phyloP scores from a whole-genome alignment of 192 early-diverging fungal species.

The Coemansia sp. region DNA sequence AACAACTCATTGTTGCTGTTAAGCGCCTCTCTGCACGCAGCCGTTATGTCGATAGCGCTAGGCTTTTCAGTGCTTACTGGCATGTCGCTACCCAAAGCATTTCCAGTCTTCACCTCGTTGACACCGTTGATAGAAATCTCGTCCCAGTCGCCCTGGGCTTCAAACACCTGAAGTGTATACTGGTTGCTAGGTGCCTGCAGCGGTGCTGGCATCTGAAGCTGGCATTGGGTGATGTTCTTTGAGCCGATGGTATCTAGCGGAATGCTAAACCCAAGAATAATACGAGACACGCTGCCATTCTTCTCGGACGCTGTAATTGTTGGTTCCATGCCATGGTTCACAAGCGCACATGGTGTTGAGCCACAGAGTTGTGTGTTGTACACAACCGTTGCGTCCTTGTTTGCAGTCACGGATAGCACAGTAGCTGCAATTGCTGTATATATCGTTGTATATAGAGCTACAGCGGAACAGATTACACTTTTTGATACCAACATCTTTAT shows the following conservation, averaged over 20 bases:
- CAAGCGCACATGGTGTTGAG: constrained; percentile 17
- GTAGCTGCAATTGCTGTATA: background rate
- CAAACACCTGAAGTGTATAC: constrained; percentile 13
- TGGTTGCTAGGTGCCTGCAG: constrained; percentile 7
- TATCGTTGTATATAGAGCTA: background rate
- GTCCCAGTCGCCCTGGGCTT: constrained; percentile 16
- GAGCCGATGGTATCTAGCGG: constrained; percentile 9
- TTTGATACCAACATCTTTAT: too few species aligned
- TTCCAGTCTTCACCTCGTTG: constrained; percentile 10
- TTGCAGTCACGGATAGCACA: background rate
- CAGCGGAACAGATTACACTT: background rate
- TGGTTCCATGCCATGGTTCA: constrained; percentile 25
- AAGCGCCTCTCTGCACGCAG: constrained; percentile 16
- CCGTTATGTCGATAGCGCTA: constrained; percentile 17
- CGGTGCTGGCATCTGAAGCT: constrained; percentile 25
- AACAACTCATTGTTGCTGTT: constrained; percentile 3
- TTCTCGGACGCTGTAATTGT: constrained; percentile 15
- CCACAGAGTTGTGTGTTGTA: constrained; percentile 18
- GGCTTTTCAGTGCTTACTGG: constrained; percentile 12
- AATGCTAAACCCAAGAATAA: constrained; percentile 18
- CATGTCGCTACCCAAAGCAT: constrained; percentile 12
- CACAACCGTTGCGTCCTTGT: constrained; percentile 25
- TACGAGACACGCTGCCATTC: constrained; percentile 14
- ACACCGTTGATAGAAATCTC: constrained; percentile 17
- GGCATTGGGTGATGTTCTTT: constrained; percentile 15